Conservation (phyloP, 78 protist genomes). For the Pigoraptor vietnamica region DNA sequence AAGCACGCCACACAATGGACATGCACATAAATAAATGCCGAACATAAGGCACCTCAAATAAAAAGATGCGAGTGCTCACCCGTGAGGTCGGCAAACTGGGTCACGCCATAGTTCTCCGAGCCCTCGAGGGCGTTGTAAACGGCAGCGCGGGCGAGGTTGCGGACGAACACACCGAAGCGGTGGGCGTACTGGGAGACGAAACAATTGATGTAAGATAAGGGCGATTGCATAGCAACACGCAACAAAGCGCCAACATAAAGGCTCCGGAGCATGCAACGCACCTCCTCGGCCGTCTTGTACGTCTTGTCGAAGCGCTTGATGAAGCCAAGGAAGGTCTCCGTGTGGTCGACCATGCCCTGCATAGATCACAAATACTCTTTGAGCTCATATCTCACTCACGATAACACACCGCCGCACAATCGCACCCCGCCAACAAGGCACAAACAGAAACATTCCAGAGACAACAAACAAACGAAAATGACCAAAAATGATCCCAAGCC, state of each 20-base stretch:
- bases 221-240: too few relatives aligned
- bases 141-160: not conserved
- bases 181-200: not conserved
- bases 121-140: not conserved
- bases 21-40: too few relatives aligned
- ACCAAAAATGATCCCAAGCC: not conserved
- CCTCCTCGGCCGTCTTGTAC: not conserved
- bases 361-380: not conserved
- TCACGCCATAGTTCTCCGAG: slow-evolving; percentile 13
- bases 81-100: slow-evolving; percentile 45
- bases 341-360: not conserved
- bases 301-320: not conserved
- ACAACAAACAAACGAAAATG: not conserved
- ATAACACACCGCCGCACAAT: too few relatives aligned
- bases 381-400: too few relatives aligned
- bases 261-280: too few relatives aligned
- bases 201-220: too few relatives aligned
- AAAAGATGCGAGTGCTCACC: not conserved
- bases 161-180: not conserved
- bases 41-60: too few relatives aligned
- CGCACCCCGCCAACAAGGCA: not conserved
- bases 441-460: not conserved
- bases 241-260: too few relatives aligned
- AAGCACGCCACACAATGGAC: too few relatives aligned
- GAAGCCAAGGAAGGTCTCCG: not conserved